Conservation (phyloP, 768 basidiomycete genomes). For the Phaffia australis region DNA sequence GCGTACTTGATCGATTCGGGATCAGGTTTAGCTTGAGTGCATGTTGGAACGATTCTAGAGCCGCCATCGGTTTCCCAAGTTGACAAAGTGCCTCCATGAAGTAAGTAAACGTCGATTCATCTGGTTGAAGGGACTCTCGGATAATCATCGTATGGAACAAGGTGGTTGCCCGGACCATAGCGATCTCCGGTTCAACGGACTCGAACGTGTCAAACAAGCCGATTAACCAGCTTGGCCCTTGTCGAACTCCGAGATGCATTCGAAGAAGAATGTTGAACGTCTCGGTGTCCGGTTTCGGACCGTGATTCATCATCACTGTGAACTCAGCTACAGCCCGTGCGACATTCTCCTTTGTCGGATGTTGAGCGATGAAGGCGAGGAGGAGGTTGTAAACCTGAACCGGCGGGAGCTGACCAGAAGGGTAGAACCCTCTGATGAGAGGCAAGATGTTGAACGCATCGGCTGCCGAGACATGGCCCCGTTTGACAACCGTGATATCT, state of each 20-base stretch:
- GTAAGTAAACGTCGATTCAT: neutral
- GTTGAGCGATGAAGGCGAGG: constrained; percentile 1
- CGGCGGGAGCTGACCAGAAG: neutral
- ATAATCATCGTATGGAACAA: constrained; percentile 8
- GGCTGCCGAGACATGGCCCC: neutral
- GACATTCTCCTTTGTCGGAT: constrained; percentile 8
- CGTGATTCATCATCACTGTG: constrained; percentile 7
- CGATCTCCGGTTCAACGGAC: constrained; percentile 5
- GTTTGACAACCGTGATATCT: neutral
- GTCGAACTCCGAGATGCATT: neutral
- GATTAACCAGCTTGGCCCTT: neutral
- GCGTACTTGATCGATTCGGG: neutral
- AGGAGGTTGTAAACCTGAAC: neutral
- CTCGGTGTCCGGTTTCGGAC: neutral
- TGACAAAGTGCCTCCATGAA: neutral
- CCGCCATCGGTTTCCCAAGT: neutral
- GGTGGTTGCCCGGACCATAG: constrained; percentile 6
- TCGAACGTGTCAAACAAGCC: neutral
- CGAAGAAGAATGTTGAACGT: neutral
- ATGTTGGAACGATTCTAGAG: constrained; percentile 12
- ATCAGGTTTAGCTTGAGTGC: neutral
- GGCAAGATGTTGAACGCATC: constrained; percentile 10
- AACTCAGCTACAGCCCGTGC: neutral
- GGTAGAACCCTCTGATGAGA: constrained; percentile 9
- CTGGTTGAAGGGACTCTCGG: neutral